Conservation (phyloP, 2,329 filamentous ascomycete genomes). For the Eutypa lata region DNA sequence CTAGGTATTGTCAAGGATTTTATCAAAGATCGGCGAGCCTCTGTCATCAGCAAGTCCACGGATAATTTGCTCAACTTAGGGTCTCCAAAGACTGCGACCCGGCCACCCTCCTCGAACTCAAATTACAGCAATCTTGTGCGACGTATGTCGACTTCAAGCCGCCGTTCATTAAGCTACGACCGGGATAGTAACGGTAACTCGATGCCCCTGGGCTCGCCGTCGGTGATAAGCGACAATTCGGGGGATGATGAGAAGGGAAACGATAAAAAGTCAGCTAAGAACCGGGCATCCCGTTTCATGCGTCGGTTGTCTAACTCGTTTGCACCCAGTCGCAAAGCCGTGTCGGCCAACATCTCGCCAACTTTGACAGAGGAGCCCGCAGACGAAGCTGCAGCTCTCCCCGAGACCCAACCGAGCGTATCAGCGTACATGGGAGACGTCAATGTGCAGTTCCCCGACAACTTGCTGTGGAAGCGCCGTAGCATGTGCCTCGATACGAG, state of each 20-base stretch:
- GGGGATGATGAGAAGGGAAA: constrained; percentile 42
- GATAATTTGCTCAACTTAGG: constrained; percentile 35
- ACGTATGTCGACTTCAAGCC: constrained; percentile 65
- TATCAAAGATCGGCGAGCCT: constrained; percentile 57
- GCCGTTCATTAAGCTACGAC: constrained; percentile 50
- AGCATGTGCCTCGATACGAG: constrained; percentile 81
- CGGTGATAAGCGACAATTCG: constrained; percentile 41
- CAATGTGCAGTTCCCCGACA: constrained; percentile 96
- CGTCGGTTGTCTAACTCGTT: constrained; percentile 55
- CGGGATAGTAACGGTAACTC: constrained; percentile 26
- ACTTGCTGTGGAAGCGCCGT: constrained; percentile 91
- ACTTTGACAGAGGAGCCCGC: constrained; percentile 49
- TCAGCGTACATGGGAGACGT: constrained; percentile 79
- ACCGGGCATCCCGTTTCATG: constrained; percentile 56
- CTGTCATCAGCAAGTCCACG: constrained; percentile 44
- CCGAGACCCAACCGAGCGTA: constrained; percentile 35
- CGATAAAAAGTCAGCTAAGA: constrained; percentile 43
- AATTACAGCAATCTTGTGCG: constrained; percentile 46
- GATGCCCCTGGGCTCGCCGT: constrained; percentile 40
- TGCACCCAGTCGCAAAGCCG: constrained; percentile 42
- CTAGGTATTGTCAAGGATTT: constrained; percentile 59
- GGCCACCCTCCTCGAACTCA: constrained; percentile 45
- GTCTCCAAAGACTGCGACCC: constrained; percentile 41
- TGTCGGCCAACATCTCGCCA: constrained; percentile 44
- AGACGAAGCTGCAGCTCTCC: constrained; percentile 25